Percentiles rank a stretch among this genome's conserved stretches.
Evolutionary conservation across 805 yeast species (phyloP).

Genomic region (Yarrowia sp.): DNA sequence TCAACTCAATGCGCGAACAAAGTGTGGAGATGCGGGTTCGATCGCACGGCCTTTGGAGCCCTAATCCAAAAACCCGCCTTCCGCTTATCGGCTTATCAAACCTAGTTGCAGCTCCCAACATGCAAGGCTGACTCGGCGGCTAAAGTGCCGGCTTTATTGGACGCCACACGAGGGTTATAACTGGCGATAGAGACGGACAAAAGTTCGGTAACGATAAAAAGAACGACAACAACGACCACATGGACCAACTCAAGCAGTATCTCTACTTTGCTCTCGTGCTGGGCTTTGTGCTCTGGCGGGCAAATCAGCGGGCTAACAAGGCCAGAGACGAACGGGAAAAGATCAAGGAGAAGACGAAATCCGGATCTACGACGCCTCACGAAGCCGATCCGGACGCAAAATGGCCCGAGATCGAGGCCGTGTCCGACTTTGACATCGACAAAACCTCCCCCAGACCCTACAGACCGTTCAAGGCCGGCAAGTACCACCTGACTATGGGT

Average conservation of each 20-base stretch:
- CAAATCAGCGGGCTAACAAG: not conserved
- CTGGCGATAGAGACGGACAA: no score
- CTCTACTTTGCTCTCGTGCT: not conserved
- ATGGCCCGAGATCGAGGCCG: not conserved
- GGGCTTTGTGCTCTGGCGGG: not conserved
- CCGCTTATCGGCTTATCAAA: not conserved
- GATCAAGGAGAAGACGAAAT: no score
- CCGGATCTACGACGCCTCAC: not conserved
- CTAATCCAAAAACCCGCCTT: not conserved
- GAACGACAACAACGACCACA: no score
- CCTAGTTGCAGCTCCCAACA: no score
- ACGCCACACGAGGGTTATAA: no score
- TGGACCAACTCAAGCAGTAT: not conserved
- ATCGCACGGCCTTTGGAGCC: no score
- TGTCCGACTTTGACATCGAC: not conserved
- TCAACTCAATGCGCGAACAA: no score
- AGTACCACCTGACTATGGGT: conserved; percentile 63
- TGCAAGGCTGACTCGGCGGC: no score
- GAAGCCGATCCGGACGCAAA: not conserved
- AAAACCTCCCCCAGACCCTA: conserved; percentile 28
- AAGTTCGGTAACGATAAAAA: no score
- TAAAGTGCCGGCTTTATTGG: not conserved
- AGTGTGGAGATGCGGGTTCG: no score
- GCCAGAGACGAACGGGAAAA: not conserved
- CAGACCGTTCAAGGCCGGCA: conserved; percentile 63